Evolutionary conservation across 2,329 filamentous ascomycete genomes (phyloP).

Genomic region (Alternaria sp.): DNA sequence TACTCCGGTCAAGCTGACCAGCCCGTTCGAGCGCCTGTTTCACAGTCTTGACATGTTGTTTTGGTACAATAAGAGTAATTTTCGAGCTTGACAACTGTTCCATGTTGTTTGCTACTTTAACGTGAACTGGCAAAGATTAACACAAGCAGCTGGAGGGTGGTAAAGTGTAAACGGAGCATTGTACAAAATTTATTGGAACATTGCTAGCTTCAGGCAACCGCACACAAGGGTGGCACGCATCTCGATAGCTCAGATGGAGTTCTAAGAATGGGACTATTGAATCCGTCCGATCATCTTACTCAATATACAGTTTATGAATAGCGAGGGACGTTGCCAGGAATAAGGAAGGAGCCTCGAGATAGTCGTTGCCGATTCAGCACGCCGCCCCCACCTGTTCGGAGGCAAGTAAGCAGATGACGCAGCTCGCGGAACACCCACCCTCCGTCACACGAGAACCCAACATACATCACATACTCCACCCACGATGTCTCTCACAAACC

Average conservation of each 20-base stretch:
- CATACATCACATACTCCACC: neutral
- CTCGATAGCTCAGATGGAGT: neutral
- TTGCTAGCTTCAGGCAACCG: slow-evolving; percentile 9
- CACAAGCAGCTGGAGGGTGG: neutral
- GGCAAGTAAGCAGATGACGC: slow-evolving; percentile 19
- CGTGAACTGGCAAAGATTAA: neutral
- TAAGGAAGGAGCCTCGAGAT: neutral
- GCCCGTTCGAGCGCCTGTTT: slow-evolving; percentile 49
- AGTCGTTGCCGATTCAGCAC: slow-evolving; percentile 14
- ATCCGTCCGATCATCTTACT: too few species aligned
- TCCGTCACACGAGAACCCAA: neutral
- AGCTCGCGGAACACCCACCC: slow-evolving; percentile 11
- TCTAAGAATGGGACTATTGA: neutral
- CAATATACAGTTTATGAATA: neutral
- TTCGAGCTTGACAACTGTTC: neutral
- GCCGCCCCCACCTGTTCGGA: slow-evolving; percentile 37
- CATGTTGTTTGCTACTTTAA: neutral
- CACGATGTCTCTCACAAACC: slow-evolving; percentile 55
- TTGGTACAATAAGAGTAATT: slow-evolving; percentile 40
- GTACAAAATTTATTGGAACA: neutral
- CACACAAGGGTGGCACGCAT: neutral
- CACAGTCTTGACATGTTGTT: slow-evolving; percentile 48
- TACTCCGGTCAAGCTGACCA: slow-evolving; percentile 36
- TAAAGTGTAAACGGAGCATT: neutral
- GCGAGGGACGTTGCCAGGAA: neutral